Conservation (phyloP, 2,329 filamentous ascomycete species). For the Paecilomyces dactylethromorphus region DNA sequence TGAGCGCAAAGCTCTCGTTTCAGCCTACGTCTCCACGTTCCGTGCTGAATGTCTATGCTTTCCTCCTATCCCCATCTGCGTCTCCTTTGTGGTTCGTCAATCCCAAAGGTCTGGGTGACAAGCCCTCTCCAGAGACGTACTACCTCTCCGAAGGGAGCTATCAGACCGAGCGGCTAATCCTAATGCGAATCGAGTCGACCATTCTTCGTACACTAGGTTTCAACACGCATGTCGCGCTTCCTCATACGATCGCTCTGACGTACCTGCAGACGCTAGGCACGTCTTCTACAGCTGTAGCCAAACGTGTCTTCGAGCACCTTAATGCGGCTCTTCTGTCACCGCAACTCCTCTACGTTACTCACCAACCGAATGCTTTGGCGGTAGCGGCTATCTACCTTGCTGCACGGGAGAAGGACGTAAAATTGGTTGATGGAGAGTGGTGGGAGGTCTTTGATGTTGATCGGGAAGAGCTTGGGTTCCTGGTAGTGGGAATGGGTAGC, state of each 20-base stretch:
- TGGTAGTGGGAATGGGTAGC: conserved; percentile 80
- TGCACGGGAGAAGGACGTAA: conserved; percentile 66
- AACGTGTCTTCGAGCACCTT: conserved; percentile 67
- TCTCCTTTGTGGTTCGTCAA: conserved; percentile 47
- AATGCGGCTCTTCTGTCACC: conserved; percentile 81
- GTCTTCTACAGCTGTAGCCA: conserved; percentile 52
- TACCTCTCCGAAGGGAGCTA: conserved; percentile 71
- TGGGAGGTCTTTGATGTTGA: conserved; percentile 98
- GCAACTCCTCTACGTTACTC: conserved; percentile 83
- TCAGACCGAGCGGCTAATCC: conserved; percentile 53
- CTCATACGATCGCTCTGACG: conserved; percentile 79
- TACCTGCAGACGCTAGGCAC: conserved; percentile 87
- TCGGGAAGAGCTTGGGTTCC: conserved; percentile 85
- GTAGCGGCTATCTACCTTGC: conserved; percentile 89
- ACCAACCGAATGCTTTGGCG: conserved; percentile 79
- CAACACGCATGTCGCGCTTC: conserved; percentile 76
- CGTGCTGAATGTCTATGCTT: conserved; percentile 76
- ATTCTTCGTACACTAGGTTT: conserved; percentile 73
- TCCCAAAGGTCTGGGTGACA: conserved; percentile 16
- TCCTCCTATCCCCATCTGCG: conserved; percentile 58
- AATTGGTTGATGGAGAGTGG: conserved; percentile 80
- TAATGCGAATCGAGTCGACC: conserved; percentile 70
- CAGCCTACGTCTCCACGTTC: conserved; percentile 70
- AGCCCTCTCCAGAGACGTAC: conserved; percentile 48
- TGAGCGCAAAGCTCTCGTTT: conserved; percentile 75